Percentiles rank a stretch among this genome's conserved stretches.
Conservation (phyloP, 805 yeast genomes). For the Middelhovenomyces tepae region DNA sequence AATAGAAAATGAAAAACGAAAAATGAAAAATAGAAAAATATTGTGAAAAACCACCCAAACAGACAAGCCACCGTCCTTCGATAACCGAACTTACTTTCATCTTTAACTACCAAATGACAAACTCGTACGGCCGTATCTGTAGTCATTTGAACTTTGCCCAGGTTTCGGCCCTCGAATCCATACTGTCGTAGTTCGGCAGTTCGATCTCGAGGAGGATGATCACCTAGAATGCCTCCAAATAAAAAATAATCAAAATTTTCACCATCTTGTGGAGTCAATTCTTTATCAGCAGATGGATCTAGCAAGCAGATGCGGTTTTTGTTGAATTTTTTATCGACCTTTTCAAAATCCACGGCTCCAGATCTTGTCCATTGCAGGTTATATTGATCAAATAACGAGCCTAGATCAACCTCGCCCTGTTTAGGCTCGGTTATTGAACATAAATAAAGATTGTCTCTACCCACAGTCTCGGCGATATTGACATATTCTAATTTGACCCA, state of each 20-base stretch:
- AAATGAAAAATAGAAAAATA: too few relatives aligned
- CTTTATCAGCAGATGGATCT: conserved; percentile 79
- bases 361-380: conserved; percentile 67
- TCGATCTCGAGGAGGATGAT: conserved; percentile 79
- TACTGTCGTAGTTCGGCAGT: conserved; percentile 84
- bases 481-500: conserved; percentile 89
- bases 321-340: conserved; percentile 29
- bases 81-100: conserved; percentile 28
- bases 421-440: conserved; percentile 80
- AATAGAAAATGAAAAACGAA: too few relatives aligned
- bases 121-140: conserved; percentile 96
- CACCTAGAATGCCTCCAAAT: conserved; percentile 94
- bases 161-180: conserved; percentile 78
- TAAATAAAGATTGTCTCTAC: conserved; percentile 61
- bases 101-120: conserved; percentile 68
- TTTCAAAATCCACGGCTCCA: conserved; percentile 40
- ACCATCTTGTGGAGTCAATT: conserved; percentile 63
- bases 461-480: conserved; percentile 76
- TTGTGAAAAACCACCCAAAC: too few relatives aligned
- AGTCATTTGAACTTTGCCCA: conserved; percentile 89
- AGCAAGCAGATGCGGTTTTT: conserved; percentile 62
- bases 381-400: conserved; percentile 20
- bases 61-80: background rate
- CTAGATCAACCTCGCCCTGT: conserved; percentile 42
- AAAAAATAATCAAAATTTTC: conserved; percentile 73